These are phyloP conservation scores for Solanum chmielewskii DNA, from an alignment of 257 asterid species.

Conservation along the genomic window DNA sequence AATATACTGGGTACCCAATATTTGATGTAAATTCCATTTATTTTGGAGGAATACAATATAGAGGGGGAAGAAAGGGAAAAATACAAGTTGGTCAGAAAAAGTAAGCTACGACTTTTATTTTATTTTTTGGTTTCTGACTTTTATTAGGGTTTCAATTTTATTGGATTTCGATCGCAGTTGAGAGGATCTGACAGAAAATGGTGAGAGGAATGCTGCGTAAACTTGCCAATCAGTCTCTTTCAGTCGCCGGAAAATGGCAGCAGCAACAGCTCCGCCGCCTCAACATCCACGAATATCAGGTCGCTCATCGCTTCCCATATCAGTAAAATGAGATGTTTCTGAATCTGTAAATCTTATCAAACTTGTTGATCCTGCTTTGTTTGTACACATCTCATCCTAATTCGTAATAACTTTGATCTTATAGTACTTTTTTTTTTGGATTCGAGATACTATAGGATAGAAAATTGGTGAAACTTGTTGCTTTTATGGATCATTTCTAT, in stretches of 20 bases:
- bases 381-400: not conserved
- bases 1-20: not conserved
- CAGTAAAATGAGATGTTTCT: not conserved
- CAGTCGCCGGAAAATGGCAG: conserved; percentile 96
- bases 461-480: not conserved
- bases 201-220: conserved; percentile 75
- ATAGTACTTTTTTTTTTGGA: not conserved
- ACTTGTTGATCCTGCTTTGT: not conserved
- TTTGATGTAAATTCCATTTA: not conserved
- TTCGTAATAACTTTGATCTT: not conserved
- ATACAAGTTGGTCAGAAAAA: not conserved
- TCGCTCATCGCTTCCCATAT: not conserved
- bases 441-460: not conserved
- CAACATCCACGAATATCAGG: conserved; percentile 97
- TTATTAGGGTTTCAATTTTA: not conserved
- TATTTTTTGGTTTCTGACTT: not conserved
- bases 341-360: not conserved
- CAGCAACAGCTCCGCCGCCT: conserved; percentile 99
- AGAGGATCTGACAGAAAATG: conserved; percentile 27
- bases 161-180: not conserved
- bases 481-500: not conserved
- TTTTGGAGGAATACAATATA: not conserved
- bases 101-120: not conserved
- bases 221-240: conserved; percentile 66
- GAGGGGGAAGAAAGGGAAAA: not conserved